A percentile compares a stretch with the other conserved stretches of the same genome.
Conservation (phyloP, 306 rosid genomes). For the Cucumis hystrix region DNA sequence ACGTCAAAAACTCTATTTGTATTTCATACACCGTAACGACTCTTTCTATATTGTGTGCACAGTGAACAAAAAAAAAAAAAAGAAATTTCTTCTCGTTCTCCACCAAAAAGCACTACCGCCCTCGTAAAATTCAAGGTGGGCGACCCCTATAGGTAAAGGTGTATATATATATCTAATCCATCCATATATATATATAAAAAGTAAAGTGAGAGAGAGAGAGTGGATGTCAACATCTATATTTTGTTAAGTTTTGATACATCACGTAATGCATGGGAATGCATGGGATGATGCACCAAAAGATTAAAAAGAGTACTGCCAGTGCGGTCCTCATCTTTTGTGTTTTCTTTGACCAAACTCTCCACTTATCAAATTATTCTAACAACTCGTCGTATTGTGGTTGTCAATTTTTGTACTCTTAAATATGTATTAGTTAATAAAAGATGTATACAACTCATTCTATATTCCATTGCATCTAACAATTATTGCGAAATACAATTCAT, state of each 20-base stretch:
- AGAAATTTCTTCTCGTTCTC: not conserved
- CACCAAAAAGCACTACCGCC: not conserved
- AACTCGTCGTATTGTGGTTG: no score
- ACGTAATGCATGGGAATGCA: conserved; percentile 3
- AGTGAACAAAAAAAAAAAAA: not conserved
- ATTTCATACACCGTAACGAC: not conserved
- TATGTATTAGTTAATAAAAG: no score
- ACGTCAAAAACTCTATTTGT: not conserved
- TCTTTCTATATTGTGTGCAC: not conserved
- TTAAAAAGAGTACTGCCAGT: not conserved
- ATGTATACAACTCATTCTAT: no score
- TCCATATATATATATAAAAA: not conserved
- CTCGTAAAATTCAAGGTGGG: no score
- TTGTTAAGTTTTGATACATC: not conserved
- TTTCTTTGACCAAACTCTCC: not conserved
- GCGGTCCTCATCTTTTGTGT: not conserved
- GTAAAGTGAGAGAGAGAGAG: not conserved
- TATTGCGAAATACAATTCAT: no score
- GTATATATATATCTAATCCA: not conserved
- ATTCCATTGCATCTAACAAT: no score
- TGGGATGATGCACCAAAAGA: not conserved
- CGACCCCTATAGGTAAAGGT: not conserved
- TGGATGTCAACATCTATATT: not conserved
- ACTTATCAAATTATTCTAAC: no score
- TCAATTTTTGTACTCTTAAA: no score